Conservation (phyloP, 2,329 filamentous ascomycete species). For the Aspergillus udagawae region DNA sequence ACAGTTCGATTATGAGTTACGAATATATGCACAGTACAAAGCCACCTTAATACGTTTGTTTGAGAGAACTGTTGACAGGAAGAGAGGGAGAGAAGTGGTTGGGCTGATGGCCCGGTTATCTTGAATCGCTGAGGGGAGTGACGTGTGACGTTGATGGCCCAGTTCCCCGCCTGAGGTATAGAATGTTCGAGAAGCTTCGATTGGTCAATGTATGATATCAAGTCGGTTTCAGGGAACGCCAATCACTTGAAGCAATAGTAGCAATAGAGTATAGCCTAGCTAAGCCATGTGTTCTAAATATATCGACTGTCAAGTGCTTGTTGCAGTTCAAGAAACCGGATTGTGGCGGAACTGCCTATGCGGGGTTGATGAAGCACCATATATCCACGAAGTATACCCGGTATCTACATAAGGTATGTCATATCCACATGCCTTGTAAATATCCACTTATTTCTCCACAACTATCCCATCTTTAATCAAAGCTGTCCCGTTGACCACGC, state of each 20-base stretch:
- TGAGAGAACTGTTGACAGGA: neutral
- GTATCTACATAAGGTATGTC: too few species aligned
- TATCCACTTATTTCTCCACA: constrained; percentile 22
- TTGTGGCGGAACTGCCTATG: neutral
- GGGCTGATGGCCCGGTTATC: constrained; percentile 9
- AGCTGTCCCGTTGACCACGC: constrained; percentile 44
- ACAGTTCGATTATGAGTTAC: neutral
- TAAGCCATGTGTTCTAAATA: neutral
- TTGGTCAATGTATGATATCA: neutral
- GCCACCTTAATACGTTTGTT: neutral
- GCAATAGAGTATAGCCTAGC: too few species aligned
- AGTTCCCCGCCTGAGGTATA: constrained; percentile 6
- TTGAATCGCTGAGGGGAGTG: constrained; percentile 15
- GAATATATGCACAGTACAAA: neutral
- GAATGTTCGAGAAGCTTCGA: constrained; percentile 40
- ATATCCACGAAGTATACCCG: neutral
- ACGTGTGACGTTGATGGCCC: constrained; percentile 29
- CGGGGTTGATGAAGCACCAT: neutral
- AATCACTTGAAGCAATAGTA: neutral
- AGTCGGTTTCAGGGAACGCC: neutral
- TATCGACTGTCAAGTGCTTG: neutral
- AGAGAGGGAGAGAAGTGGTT: neutral
- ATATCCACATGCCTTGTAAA: neutral
- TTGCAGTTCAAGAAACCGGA: too few species aligned
- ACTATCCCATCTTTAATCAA: constrained; percentile 47